Percentiles rank a stretch among this genome's conserved stretches.
phyloP scores from a whole-genome alignment of 2,329 filamentous ascomycete genomes.

The Aspergillus carbonarius region DNA sequence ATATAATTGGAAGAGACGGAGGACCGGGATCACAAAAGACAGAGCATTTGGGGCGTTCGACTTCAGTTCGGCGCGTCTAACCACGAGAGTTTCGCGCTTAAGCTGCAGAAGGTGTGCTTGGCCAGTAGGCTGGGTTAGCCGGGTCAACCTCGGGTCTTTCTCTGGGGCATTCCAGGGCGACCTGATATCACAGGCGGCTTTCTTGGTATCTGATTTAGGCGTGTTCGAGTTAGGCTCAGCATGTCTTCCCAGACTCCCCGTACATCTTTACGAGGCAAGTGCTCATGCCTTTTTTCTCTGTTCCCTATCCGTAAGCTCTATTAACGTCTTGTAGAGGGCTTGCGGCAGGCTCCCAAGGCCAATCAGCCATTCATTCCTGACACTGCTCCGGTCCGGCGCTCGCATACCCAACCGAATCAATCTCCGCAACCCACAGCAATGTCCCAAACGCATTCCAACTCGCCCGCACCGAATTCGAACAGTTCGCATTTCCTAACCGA shows the following conservation, averaged over 20 bases:
- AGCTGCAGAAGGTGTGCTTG: background rate
- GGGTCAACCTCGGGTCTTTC: background rate
- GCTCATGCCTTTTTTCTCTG: background rate
- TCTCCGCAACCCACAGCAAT: slow-evolving; percentile 36
- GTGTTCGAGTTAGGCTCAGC: slow-evolving; percentile 5
- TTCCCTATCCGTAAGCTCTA: background rate
- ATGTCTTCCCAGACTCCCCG: slow-evolving; percentile 27
- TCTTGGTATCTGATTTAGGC: background rate
- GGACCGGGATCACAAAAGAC: background rate
- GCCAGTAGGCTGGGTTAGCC: background rate
- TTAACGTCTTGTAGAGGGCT: slow-evolving; percentile 33
- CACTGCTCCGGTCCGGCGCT: slow-evolving; percentile 37
- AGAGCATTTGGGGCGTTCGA: background rate
- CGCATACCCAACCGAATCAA: slow-evolving; percentile 27
- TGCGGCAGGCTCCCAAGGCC: slow-evolving; percentile 41
- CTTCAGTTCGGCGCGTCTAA: background rate
- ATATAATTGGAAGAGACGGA: background rate
- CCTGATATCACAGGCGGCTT: background rate
- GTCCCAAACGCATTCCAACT: slow-evolving; percentile 27
- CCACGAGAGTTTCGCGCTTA: background rate
- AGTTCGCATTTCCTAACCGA: slow-evolving; percentile 33
- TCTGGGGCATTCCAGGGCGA: background rate
- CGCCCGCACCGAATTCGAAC: slow-evolving; percentile 29
- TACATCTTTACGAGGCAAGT: slow-evolving; percentile 30
- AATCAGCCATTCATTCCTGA: slow-evolving; percentile 43